Percentiles rank a stretch among this genome's conserved stretches.
These are phyloP conservation scores for Coemansia linderi DNA, from an alignment of 371 early-diverging fungal genomes.

Conservation along the genomic window DNA sequence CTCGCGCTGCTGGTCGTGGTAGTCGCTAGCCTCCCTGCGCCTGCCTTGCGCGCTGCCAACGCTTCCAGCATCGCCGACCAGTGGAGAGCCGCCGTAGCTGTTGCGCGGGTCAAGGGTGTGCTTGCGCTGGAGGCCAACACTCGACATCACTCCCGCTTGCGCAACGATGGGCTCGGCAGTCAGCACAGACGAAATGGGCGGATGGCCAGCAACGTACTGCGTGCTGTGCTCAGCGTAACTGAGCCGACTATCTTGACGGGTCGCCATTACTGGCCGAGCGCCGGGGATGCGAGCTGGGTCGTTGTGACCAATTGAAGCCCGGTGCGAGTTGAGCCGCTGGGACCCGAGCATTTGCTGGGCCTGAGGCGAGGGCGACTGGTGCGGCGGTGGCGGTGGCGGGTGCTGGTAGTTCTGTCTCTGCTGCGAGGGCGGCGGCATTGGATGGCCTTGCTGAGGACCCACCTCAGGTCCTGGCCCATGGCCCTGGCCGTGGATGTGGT, in stretches of 20 bases:
- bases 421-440: slow-evolving; percentile 4
- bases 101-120: slow-evolving; percentile 1
- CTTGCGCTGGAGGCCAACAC: slow-evolving; percentile 6
- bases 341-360: slow-evolving; percentile 13
- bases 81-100: slow-evolving; percentile 9
- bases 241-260: slow-evolving; percentile 13
- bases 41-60: slow-evolving; percentile 10
- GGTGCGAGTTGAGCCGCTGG: slow-evolving; percentile 33
- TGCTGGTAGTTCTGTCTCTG: not conserved
- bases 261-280: slow-evolving; percentile 9
- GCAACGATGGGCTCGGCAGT: slow-evolving; percentile 12
- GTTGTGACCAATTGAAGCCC: not conserved
- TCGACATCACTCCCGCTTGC: not conserved
- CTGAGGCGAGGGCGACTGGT: slow-evolving; percentile 20
- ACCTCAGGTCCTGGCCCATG: not conserved
- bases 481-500: not conserved
- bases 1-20: slow-evolving; percentile 14
- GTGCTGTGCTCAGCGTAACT: slow-evolving; percentile 15
- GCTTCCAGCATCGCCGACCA: not conserved
- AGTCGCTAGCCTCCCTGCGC: slow-evolving; percentile 9
- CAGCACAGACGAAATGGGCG: slow-evolving; percentile 29
- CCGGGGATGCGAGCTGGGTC: slow-evolving; percentile 17
- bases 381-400: slow-evolving; percentile 11
- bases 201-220: slow-evolving; percentile 17
- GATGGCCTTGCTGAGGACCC: not conserved